Evolutionary conservation across 1,139 yeast genomes (phyloP), one percentile per base, ranked within the genome.

Genomic region (Pichia sp.): DNA sequence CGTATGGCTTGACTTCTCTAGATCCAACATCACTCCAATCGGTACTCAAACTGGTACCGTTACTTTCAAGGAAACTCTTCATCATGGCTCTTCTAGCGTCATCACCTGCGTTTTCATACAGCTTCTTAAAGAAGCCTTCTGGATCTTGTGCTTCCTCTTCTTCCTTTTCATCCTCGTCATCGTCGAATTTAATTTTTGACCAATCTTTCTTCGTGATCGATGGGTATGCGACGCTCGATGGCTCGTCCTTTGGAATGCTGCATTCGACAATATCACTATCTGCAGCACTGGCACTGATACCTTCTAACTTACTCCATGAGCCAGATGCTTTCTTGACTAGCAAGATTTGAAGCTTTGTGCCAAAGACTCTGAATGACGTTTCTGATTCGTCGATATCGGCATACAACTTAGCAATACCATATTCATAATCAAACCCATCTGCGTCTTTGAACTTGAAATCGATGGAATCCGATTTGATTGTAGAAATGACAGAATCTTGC

Each of bases 61-160:
- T 86, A 57, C 96, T 87, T 67, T 94, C 97, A n/a, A 81, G 74
- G 60, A 80, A 93, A 45, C 96, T 88, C 68, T 94, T 94, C 94
- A 89, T 86, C 98, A 94, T 94, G 1, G 99, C 99, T 49, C 95
- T 75, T 57, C 74, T 75, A 1, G 96, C 85, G 60, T 93, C 96
- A 11, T 86, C 95, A 61, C 90, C 96, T 0, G 96, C 94, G 55
- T 77, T 82, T 35, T 77, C 76, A 67, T 85, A 94, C 12, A 94
- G 65, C 52, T 80, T 75, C 55, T 81, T 77, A 70, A 94, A 93
- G 60, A 94, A 90, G 0, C 76, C 85, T 51, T 83, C 67, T 6
- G 66, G 62, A 27, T 50, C 47, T 5, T 47, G 63, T 4, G 69
- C 71, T 5, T 63, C 66, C 22, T 67, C 71, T 4, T 76, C 83